Evolutionary conservation across 2,329 filamentous ascomycete genomes (phyloP), one percentile per base, ranked within the genome.

Genomic region (Geosmithia morbida): DNA sequence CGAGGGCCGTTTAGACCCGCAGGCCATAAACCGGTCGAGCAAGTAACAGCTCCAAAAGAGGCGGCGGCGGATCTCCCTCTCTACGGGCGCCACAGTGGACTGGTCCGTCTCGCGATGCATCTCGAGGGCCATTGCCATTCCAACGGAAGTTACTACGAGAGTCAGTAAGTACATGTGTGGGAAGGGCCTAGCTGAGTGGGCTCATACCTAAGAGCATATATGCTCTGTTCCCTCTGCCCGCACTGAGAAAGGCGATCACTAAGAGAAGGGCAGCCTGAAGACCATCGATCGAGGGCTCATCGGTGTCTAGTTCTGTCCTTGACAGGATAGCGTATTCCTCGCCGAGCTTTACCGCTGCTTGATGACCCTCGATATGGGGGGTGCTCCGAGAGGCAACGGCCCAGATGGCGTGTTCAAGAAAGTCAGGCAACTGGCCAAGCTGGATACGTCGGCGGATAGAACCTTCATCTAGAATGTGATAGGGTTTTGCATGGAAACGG

Each of bases 11-110:
- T 85, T 87, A 3, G 87, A 90, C 16, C 87, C 87, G 53, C 84
- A 87, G 1, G 84, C 78, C 54, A 82, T 74, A 55, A 90, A 92
- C n/a, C 85, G 77, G 58, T 94, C 87, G 62, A 94, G 81, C 22
- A 94, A 68, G 56, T 92, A 94, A 59, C 85, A 90, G 2, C 85
- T 82, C 87, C 87, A 94, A 62, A 94, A 94, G 2, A 94, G 67
- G n/a, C 85, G 75, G 48, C 87, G 72, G 43, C 85, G 75, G 57
- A 81, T 80, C 65, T 94, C 87, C 48, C 83, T 75, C 58, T 94
- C 87, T 3, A 78, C 67, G 0, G 79, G 71, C 0, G 78, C 75
- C 11, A 85, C 71, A 46, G 77, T 44, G 17, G 46, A 75, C 6
- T 70, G 59, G 20, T 87, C 80, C 42, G 83, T 67, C 64, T 94